phyloP scores from a whole-genome alignment of 495 filamentous ascomycete species.

The Chaetomidium leptoderma region DNA sequence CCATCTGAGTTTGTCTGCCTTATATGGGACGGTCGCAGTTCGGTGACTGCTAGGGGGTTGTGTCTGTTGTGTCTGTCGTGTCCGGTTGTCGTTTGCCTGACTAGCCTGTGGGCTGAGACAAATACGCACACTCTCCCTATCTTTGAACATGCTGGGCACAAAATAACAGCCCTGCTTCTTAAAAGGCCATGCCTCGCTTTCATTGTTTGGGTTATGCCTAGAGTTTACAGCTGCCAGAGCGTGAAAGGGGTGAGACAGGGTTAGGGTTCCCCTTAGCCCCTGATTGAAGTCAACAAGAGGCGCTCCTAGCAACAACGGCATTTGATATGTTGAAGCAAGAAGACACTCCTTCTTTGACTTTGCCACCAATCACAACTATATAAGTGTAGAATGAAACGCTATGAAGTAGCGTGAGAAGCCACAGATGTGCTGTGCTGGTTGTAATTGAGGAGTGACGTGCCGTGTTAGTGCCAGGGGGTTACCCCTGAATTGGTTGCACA shows the following conservation, averaged over 20 bases:
- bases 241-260: not conserved
- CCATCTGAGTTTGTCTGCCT: too few species aligned
- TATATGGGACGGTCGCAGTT: not conserved
- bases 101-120: too few species aligned
- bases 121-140: too few species aligned
- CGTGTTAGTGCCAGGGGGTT: not conserved
- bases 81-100: not conserved
- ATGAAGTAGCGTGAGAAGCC: not conserved
- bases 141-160: too few species aligned
- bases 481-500: not conserved
- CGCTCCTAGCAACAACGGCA: not conserved
- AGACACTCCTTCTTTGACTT: not conserved
- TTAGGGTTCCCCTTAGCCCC: not conserved
- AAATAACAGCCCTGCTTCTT: too few species aligned
- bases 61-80: not conserved
- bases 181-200: too few species aligned
- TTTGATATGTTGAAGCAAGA: too few species aligned
- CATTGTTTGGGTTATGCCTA: too few species aligned
- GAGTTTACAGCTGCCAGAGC: too few species aligned
- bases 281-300: not conserved
- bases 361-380: not conserved
- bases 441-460: not conserved
- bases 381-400: too few species aligned
- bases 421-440: not conserved
- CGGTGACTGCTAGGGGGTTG: not conserved